A percentile compares a stretch with the other conserved stretches of the same genome.
phyloP scores from a whole-genome alignment of 805 yeast genomes.

The Candida stauntonica region DNA sequence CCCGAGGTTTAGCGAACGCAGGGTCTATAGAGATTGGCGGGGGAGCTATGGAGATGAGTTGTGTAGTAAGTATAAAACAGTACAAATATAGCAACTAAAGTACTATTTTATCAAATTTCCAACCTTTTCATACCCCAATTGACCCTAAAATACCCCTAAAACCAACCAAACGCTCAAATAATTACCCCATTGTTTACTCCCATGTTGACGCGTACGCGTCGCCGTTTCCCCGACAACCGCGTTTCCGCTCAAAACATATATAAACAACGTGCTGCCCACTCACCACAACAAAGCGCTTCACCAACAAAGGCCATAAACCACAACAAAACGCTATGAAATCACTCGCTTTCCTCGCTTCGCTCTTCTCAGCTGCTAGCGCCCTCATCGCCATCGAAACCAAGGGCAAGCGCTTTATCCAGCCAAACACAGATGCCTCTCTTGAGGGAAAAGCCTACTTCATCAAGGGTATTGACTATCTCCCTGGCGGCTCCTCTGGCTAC shows the following conservation, averaged over 20 bases:
- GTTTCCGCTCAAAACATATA: no score
- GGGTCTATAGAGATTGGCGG: neutral
- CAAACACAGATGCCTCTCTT: conserved; percentile 38
- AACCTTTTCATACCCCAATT: no score
- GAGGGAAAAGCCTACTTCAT: conserved; percentile 67
- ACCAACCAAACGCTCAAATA: no score
- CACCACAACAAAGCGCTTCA: no score
- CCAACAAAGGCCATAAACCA: neutral
- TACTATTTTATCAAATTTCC: no score
- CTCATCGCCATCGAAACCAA: conserved; percentile 53
- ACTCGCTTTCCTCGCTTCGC: conserved; percentile 3
- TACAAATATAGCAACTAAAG: no score
- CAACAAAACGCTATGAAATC: conserved; percentile 2
- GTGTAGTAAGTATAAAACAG: no score
- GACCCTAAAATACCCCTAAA: no score
- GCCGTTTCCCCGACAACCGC: no score
- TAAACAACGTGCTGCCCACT: no score
- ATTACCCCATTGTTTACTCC: no score
- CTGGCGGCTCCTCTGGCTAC: conserved; percentile 78
- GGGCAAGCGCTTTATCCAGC: conserved; percentile 57
- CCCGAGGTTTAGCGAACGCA: neutral
- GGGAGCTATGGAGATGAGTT: neutral
- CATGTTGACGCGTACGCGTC: no score
- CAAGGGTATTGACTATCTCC: conserved; percentile 89
- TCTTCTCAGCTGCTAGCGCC: conserved; percentile 29